phyloP scores from a whole-genome alignment of 2,329 filamentous ascomycete species.

The Cytospora paraplurivora region DNA sequence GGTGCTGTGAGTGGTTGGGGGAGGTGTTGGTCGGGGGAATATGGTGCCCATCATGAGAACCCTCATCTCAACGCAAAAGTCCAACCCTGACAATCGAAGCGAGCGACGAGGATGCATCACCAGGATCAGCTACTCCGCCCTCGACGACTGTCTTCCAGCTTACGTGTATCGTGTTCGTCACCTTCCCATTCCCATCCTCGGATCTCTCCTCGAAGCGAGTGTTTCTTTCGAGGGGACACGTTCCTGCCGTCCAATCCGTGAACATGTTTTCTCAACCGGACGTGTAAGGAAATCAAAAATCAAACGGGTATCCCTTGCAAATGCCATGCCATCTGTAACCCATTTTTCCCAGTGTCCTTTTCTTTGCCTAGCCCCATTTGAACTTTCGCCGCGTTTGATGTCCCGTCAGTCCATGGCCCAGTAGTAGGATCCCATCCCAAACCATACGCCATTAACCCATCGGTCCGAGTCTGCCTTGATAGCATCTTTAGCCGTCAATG shows the following conservation, averaged over 20 bases:
- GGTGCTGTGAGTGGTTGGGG: background rate
- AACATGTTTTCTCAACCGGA: constrained; percentile 6
- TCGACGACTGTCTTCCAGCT: constrained; percentile 11
- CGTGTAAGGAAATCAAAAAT: constrained; percentile 19
- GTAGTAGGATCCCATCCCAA: constrained; percentile 17
- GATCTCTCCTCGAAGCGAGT: constrained; percentile 21
- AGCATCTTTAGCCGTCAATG: background rate
- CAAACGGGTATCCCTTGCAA: constrained; percentile 33
- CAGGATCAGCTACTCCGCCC: constrained; percentile 21
- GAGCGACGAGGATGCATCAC: constrained; percentile 9
- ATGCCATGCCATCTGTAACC: constrained; percentile 29
- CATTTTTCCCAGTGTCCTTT: constrained; percentile 25
- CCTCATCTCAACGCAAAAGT: constrained; percentile 2
- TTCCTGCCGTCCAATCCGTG: background rate
- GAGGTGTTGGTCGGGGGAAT: background rate
- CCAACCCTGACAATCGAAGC: background rate
- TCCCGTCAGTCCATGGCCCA: constrained; percentile 23
- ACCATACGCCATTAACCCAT: constrained; percentile 29
- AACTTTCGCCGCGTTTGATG: constrained; percentile 11
- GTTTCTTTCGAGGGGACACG: constrained; percentile 5
- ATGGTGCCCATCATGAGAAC: background rate
- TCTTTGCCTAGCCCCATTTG: constrained; percentile 9
- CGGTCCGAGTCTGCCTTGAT: constrained; percentile 19
- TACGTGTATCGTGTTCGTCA: background rate
- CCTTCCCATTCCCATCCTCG: constrained; percentile 4